Evolutionary conservation across 805 yeast genomes (phyloP).

Genomic region (Dipodascus albidus): DNA sequence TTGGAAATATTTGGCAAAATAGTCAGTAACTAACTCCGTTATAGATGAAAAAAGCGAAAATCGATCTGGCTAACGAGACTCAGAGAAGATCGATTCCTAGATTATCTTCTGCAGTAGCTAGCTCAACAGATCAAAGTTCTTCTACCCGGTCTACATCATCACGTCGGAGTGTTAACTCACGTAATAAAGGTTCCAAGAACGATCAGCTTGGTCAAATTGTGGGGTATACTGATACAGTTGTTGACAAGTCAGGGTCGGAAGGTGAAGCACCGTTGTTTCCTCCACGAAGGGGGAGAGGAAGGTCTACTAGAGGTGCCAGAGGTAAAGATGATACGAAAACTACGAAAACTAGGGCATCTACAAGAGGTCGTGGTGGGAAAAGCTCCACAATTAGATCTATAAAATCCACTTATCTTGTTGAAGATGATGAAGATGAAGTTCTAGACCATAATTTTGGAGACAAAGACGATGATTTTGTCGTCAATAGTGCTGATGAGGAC

Average conservation of each 20-base stretch:
- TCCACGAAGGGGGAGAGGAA: not conserved
- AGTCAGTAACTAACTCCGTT: not conserved
- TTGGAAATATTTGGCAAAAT: not conserved
- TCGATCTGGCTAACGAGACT: not conserved
- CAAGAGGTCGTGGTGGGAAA: not conserved
- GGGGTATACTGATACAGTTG: not conserved
- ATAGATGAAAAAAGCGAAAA: not conserved
- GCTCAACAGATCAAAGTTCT: not conserved
- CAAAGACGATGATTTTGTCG: not conserved
- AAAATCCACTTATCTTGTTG: not conserved
- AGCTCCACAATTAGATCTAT: not conserved
- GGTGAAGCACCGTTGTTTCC: not conserved
- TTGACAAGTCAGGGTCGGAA: not conserved
- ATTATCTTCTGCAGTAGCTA: not conserved
- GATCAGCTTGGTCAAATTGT: not conserved
- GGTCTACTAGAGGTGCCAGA: not conserved
- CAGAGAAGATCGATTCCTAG: not conserved
- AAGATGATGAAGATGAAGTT: not conserved
- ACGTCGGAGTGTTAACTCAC: not conserved
- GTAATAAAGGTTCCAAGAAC: not conserved
- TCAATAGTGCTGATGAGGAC: not conserved
- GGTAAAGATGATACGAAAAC: not conserved
- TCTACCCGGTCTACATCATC: not conserved
- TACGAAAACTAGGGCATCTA: not conserved
- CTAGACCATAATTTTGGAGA: not conserved